A percentile compares a stretch with the other conserved stretches of the same genome.
phyloP scores from a whole-genome alignment of 2,329 filamentous ascomycete genomes.

The Ophiocordyceps unilateralis region DNA sequence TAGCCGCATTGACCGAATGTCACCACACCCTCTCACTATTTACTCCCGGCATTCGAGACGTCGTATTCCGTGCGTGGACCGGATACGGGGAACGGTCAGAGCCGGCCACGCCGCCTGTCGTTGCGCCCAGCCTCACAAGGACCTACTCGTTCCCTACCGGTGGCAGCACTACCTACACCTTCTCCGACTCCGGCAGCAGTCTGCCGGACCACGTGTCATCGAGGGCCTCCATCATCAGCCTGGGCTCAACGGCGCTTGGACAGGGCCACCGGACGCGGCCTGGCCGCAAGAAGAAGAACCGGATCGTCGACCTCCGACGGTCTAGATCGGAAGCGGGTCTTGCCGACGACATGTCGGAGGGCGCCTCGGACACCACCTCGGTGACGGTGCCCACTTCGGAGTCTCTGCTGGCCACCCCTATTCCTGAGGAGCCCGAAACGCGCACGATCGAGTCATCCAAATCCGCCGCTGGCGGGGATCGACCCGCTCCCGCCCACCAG shows the following conservation, averaged over 20 bases:
- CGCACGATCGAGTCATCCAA: slow-evolving; percentile 15
- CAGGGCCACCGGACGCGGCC: slow-evolving; percentile 42
- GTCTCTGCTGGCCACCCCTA: slow-evolving; percentile 35
- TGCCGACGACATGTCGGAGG: slow-evolving; percentile 34
- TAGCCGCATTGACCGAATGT: slow-evolving; percentile 71
- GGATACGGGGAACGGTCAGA: slow-evolving; percentile 58
- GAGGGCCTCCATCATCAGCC: slow-evolving; percentile 47
- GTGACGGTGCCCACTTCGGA: slow-evolving; percentile 44
- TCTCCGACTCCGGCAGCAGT: slow-evolving; percentile 52
- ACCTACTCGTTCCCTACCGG: slow-evolving; percentile 44
- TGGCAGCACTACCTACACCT: slow-evolving; percentile 51
- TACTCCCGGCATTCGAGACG: slow-evolving; percentile 77
- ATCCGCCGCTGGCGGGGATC: slow-evolving; percentile 18
- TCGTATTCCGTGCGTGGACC: slow-evolving; percentile 85
- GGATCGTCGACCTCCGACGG: slow-evolving; percentile 66
- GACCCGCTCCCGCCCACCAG: slow-evolving; percentile 16
- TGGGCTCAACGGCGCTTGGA: slow-evolving; percentile 43
- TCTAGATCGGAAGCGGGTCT: slow-evolving; percentile 37
- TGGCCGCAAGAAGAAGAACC: slow-evolving; percentile 63
- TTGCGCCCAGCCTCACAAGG: slow-evolving; percentile 39
- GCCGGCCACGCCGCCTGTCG: slow-evolving; percentile 26
- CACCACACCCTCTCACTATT: slow-evolving; percentile 83
- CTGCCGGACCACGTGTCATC: slow-evolving; percentile 46
- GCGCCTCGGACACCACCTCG: slow-evolving; percentile 35
- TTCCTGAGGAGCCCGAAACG: slow-evolving; percentile 41